Percentiles rank a stretch among this genome's conserved stretches.
These are phyloP conservation scores for Xylaria sp. DNA, from an alignment of 495 filamentous ascomycete species.

Conservation along the genomic window DNA sequence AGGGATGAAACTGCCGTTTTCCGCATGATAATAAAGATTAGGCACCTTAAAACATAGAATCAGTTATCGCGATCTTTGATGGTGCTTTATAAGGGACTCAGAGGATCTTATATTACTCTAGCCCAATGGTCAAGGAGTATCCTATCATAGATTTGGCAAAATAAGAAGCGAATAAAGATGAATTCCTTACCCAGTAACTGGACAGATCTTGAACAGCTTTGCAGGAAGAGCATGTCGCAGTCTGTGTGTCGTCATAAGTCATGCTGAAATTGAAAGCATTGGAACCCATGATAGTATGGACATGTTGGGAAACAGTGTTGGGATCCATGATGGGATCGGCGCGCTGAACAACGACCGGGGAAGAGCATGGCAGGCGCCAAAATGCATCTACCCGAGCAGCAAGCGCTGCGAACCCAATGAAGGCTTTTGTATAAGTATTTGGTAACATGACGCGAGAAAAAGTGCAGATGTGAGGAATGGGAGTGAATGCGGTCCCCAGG, in stretches of 20 bases:
- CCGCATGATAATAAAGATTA: slow-evolving; percentile 66
- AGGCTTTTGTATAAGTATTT: not conserved
- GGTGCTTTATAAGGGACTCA: not conserved
- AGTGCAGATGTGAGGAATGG: not conserved
- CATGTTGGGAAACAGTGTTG: slow-evolving; percentile 62
- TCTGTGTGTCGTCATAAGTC: slow-evolving; percentile 59
- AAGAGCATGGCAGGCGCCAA: slow-evolving; percentile 36
- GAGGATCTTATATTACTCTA: not conserved
- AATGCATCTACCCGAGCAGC: slow-evolving; percentile 27
- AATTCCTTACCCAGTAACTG: slow-evolving; percentile 67
- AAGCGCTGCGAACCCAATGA: slow-evolving; percentile 18
- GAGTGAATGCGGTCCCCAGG: no score
- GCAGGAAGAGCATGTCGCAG: slow-evolving; percentile 69
- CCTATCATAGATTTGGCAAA: not conserved
- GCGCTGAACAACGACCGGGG: slow-evolving; percentile 53
- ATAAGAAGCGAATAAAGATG: not conserved
- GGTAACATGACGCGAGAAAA: not conserved
- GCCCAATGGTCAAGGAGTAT: not conserved
- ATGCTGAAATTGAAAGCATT: slow-evolving; percentile 68
- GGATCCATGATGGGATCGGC: slow-evolving; percentile 70
- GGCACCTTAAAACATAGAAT: slow-evolving; percentile 49
- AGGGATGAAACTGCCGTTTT: slow-evolving; percentile 66
- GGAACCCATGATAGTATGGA: slow-evolving; percentile 73
- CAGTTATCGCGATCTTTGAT: not conserved
- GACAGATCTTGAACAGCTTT: slow-evolving; percentile 67